phyloP scores from a whole-genome alignment of 2,329 filamentous ascomycete genomes.

The Paracamarosporium sp. region DNA sequence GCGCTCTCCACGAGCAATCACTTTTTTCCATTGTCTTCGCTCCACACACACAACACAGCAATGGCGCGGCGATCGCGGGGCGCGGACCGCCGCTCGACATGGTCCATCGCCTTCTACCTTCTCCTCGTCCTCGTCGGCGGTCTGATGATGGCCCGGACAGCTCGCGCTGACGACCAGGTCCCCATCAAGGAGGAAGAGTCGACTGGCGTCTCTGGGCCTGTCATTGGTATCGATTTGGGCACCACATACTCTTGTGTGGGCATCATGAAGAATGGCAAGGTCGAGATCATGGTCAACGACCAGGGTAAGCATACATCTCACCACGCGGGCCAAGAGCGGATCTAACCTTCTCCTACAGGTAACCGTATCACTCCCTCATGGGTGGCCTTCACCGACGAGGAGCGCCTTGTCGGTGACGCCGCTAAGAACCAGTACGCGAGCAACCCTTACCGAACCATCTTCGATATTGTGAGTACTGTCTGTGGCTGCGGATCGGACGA shows the following conservation, averaged over 20 bases:
- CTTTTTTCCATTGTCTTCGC: constrained; percentile 16
- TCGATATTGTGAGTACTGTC: constrained; percentile 47
- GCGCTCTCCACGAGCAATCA: constrained; percentile 32
- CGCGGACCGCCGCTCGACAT: constrained; percentile 78
- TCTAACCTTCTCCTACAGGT: constrained; percentile 40
- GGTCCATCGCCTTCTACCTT: constrained; percentile 90
- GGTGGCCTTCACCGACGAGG: constrained; percentile 95
- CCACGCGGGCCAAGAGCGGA: not conserved
- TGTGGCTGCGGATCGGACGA: not conserved
- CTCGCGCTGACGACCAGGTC: constrained; percentile 74
- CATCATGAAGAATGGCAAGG: constrained; percentile 51
- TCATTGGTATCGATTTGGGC: constrained; percentile 47
- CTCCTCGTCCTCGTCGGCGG: constrained; percentile 85
- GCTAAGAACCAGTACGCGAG: constrained; percentile 56
- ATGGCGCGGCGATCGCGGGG: constrained; percentile 68
- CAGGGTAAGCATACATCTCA: constrained; percentile 39
- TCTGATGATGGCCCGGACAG: constrained; percentile 80
- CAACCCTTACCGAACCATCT: constrained; percentile 58
- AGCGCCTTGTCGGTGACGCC: constrained; percentile 95
- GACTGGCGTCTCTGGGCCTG: constrained; percentile 52
- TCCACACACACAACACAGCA: constrained; percentile 38
- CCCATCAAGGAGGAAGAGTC: constrained; percentile 68
- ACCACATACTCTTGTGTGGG: constrained; percentile 47
- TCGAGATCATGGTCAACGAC: constrained; percentile 54
- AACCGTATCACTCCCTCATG: constrained; percentile 68